Percentiles rank a stretch among this genome's conserved stretches.
Evolutionary conservation across 2,329 filamentous ascomycete species (phyloP).

Genomic region (Dissoconium aciculare): DNA sequence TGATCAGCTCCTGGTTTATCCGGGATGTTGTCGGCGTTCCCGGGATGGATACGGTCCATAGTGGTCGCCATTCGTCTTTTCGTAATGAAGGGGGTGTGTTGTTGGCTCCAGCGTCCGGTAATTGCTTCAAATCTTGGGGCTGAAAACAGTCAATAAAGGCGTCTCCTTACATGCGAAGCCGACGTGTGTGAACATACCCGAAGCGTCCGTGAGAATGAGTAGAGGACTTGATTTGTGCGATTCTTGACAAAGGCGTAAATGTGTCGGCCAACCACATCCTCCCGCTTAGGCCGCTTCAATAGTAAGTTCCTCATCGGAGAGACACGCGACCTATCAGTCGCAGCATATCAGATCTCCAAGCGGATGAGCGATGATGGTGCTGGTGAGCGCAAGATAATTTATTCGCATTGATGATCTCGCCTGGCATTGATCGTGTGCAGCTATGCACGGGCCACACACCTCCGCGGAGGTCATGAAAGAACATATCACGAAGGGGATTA

Average conservation of each 20-base stretch:
- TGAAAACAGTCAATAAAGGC: constrained; percentile 2
- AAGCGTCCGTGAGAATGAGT: constrained; percentile 43
- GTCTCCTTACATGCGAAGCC: not conserved
- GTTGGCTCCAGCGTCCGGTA: constrained; percentile 50
- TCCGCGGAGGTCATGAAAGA: too few species aligned
- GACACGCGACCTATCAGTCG: too few species aligned
- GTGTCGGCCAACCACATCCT: constrained; percentile 41
- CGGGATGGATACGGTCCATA: constrained; percentile 44
- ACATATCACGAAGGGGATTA: too few species aligned
- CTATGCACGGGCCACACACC: too few species aligned
- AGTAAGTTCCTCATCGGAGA: too few species aligned
- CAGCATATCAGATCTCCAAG: too few species aligned
- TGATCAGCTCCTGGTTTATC: constrained; percentile 41
- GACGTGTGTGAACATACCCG: constrained; percentile 21
- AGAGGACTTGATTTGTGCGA: constrained; percentile 49
- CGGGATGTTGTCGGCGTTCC: constrained; percentile 21
- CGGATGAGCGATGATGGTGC: too few species aligned
- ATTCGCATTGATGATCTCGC: too few species aligned
- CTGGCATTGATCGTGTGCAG: too few species aligned
- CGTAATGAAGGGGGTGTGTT: constrained; percentile 42
- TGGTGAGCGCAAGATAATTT: too few species aligned
- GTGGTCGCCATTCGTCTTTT: constrained; percentile 48
- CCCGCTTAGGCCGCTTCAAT: too few species aligned
- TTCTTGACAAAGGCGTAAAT: constrained; percentile 50
- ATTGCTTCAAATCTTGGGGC: constrained; percentile 39